phyloP scores from a whole-genome alignment of 164 flowering plant genomes.

The Protea cynaroides region DNA sequence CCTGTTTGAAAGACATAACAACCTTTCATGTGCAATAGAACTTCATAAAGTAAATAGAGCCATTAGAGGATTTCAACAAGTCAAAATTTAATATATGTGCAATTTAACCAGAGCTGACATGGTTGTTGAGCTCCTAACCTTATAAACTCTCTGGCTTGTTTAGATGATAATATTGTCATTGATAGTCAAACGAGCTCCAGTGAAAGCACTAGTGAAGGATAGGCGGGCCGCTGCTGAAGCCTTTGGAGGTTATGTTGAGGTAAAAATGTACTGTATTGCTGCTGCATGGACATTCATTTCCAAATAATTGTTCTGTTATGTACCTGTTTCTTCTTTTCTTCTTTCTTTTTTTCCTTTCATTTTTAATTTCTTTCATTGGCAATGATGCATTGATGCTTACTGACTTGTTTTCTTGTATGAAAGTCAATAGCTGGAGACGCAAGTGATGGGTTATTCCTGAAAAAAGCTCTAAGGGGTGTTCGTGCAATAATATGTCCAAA shows the following conservation, averaged over 20 bases:
- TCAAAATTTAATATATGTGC: no score
- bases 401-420: conserved; percentile 9
- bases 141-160: conserved; percentile 26
- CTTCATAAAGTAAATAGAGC: no score
- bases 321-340: no score
- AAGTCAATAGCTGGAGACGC: conserved; percentile 67
- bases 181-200: conserved; percentile 68
- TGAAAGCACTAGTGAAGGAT: conserved; percentile 85
- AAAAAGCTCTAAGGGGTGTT: conserved; percentile 72
- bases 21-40: no score
- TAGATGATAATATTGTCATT: conserved; percentile 84
- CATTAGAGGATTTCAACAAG: no score
- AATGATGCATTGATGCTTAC: conserved; percentile 5
- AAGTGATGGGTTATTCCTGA: conserved; percentile 37
- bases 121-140: conserved; percentile 10
- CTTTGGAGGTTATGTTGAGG: conserved; percentile 94
- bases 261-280: conserved; percentile 12
- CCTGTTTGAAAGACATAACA: no score
- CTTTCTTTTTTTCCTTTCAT: no score
- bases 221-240: conserved; percentile 78
- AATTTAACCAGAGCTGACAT: no score
- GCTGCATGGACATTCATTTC: not conserved
- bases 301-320: no score
- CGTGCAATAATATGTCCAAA: conserved; percentile 75
- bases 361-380: not conserved